Evolutionary conservation across 176 grass and related monocot species (phyloP), one percentile per base, ranked within the genome.

Genomic region (Tuctoria greenei): DNA sequence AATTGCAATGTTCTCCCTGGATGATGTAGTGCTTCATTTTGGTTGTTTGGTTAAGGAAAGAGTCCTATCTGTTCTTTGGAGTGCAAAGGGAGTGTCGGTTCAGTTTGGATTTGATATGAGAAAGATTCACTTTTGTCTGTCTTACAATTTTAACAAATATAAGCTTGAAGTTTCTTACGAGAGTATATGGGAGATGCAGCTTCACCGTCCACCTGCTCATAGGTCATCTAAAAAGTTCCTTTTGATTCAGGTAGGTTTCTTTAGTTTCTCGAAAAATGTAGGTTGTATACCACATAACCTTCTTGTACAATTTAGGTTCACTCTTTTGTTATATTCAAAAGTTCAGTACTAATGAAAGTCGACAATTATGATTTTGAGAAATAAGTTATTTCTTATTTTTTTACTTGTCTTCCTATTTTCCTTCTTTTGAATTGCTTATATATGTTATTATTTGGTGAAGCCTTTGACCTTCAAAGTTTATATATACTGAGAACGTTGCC

Each of bases 101-200:
- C 77, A 84, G 18, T 97, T 97, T 78, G 93, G 90, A 41, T 93
- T 91, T 74, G 84, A 84, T 61, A 73, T 93, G 88, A 93, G 80
- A 73, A 97, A 85, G 67, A 81, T 97, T 51, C 34, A 76, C 66
- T 89, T 97, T 69, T 61, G 34, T 44, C 64, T 91, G n/a, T 44
- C 16, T 21, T 25, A 66, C 71, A 68, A 38, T 25, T 38, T 4
- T 20, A 69, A 15, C 11, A 40, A n/a, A 60, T 97, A 82, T 61
- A 93, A 91, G 66, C 88, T 97, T 71, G 90, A 97, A 76, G 83
- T 97, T 81, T 90, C 90, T 34, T 93, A 97, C 31, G 88, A 97
- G 66, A 93, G 90, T 63, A 93, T 97, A 74, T 97, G 93, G 93
- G 93, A 97, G 74, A 97, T 97, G 36, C 77, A 93, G 73, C 87